Evolutionary conservation across 23 red algal species (phyloP).

Genomic region (Gracilaria domingensis): DNA sequence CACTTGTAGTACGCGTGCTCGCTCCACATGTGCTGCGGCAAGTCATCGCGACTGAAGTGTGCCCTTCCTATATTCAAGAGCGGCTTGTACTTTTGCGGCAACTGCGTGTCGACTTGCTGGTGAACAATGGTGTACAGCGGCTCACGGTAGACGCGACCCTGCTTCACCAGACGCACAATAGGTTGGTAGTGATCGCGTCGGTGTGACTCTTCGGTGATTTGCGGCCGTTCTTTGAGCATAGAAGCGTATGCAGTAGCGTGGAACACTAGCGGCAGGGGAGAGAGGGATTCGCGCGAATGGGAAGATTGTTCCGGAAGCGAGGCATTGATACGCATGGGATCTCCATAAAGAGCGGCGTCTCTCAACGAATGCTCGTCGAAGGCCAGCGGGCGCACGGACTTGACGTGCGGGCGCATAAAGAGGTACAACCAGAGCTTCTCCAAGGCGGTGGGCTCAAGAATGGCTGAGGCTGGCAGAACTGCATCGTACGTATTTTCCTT

Average conservation of each 20-base stretch:
- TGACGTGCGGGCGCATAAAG: slow-evolving; percentile 35
- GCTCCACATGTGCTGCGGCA: slow-evolving; percentile 53
- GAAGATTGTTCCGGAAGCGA: slow-evolving; percentile 1
- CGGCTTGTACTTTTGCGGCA: neutral
- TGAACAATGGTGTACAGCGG: slow-evolving; percentile 7
- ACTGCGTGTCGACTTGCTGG: neutral
- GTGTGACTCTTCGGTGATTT: neutral
- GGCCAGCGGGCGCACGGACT: slow-evolving; percentile 13
- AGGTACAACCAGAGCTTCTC: slow-evolving; percentile 57
- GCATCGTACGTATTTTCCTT: slow-evolving; percentile 18
- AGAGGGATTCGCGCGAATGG: neutral
- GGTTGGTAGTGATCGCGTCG: slow-evolving; percentile 1
- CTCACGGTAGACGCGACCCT: slow-evolving; percentile 15
- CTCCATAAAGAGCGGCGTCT: slow-evolving; percentile 24
- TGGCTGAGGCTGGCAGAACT: slow-evolving; percentile 6
- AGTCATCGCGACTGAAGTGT: neutral
- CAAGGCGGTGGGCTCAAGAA: slow-evolving; percentile 52
- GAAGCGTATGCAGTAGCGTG: neutral
- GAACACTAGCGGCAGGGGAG: slow-evolving; percentile 34
- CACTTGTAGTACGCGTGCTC: slow-evolving; percentile 65
- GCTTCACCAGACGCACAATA: neutral
- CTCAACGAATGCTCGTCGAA: slow-evolving; percentile 11
- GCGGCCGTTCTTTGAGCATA: neutral
- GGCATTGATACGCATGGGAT: slow-evolving; percentile 42
- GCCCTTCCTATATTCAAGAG: neutral